phyloP scores from a whole-genome alignment of 495 filamentous ascomycete genomes.

The Trypethelium eluteriae region DNA sequence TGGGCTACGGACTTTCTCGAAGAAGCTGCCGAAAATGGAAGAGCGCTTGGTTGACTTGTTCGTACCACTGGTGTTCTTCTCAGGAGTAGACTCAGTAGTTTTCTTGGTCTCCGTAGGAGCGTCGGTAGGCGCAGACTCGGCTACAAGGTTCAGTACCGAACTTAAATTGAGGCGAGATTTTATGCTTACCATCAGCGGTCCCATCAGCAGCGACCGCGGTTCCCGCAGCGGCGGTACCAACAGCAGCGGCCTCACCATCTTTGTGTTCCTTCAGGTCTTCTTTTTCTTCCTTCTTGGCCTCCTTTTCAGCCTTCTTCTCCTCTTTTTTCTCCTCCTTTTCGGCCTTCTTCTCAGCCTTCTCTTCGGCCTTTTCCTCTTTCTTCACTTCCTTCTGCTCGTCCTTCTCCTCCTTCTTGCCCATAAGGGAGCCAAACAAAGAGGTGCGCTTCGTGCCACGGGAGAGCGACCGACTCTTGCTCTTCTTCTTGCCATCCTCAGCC shows the following conservation, averaged over 20 bases:
- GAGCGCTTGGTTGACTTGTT: conserved; percentile 35
- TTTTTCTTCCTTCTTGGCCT: conserved; percentile 23
- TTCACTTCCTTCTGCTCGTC: conserved; percentile 41
- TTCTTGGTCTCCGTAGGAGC: conserved; percentile 20
- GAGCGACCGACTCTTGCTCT: conserved; percentile 56
- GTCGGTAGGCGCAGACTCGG: conserved; percentile 16
- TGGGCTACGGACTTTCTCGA: conserved; percentile 34
- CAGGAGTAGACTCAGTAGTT: conserved; percentile 9
- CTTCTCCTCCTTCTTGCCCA: conserved; percentile 59
- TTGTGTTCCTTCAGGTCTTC: conserved; percentile 23
- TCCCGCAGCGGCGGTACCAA: conserved; percentile 13
- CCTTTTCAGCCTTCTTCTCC: conserved; percentile 22
- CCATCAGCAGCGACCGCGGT: conserved; percentile 19
- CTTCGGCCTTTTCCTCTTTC: conserved; percentile 38
- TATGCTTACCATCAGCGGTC: conserved; percentile 17
- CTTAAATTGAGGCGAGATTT: not conserved
- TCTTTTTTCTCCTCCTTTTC: conserved; percentile 27
- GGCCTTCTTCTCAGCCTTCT: conserved; percentile 28
- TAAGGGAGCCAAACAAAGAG: conserved; percentile 70
- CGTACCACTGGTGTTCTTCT: conserved; percentile 24
- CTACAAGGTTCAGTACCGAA: conserved; percentile 15
- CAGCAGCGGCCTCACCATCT: conserved; percentile 16
- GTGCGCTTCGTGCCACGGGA: conserved; percentile 66
- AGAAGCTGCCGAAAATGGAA: conserved; percentile 37
- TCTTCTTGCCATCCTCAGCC: conserved; percentile 35